Conservation (phyloP, 2,329 filamentous ascomycete species). For the Colletotrichum sublineola region DNA sequence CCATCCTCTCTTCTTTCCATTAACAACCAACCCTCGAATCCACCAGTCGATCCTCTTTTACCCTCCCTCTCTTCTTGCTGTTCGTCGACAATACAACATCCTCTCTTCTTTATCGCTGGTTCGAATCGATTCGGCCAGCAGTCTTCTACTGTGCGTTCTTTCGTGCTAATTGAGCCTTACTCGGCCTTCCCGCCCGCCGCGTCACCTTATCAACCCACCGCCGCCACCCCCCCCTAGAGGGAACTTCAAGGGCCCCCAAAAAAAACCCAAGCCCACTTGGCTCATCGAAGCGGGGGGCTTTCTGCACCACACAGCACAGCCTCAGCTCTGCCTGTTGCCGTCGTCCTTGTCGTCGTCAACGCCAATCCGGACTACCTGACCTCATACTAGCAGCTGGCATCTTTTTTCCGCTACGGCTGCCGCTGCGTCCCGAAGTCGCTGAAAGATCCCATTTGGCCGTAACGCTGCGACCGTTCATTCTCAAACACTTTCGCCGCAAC, state of each 20-base stretch:
- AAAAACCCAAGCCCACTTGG: conserved; percentile 44
- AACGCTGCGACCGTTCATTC: conserved; percentile 23
- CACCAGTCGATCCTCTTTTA: conserved; percentile 20
- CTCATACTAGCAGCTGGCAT: conserved; percentile 26
- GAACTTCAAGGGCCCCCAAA: conserved; percentile 35
- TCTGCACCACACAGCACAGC: conserved; percentile 42
- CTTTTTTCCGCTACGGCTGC: background rate
- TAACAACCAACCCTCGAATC: conserved; percentile 33
- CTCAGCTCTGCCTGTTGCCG: conserved; percentile 43
- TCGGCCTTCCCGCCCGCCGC: conserved; percentile 41
- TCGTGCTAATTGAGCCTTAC: conserved; percentile 21
- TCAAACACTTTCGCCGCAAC: conserved; percentile 24
- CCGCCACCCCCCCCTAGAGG: conserved; percentile 12
- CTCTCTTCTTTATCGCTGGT: conserved; percentile 28
- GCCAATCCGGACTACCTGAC: conserved; percentile 31
- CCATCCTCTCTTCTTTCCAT: conserved; percentile 34
- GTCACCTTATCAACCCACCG: conserved; percentile 43
- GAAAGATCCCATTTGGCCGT: conserved; percentile 9
- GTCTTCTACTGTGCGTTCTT: conserved; percentile 11
- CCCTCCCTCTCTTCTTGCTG: conserved; percentile 8
- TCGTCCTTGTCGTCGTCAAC: conserved; percentile 41
- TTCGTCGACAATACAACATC: conserved; percentile 6
- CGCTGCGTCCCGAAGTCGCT: conserved; percentile 26
- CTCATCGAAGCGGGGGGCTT: conserved; percentile 43
- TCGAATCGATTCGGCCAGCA: conserved; percentile 24